These are phyloP conservation scores for Dictyophora rubrovolvata DNA, from an alignment of 768 basidiomycete genomes.

Conservation along the genomic window DNA sequence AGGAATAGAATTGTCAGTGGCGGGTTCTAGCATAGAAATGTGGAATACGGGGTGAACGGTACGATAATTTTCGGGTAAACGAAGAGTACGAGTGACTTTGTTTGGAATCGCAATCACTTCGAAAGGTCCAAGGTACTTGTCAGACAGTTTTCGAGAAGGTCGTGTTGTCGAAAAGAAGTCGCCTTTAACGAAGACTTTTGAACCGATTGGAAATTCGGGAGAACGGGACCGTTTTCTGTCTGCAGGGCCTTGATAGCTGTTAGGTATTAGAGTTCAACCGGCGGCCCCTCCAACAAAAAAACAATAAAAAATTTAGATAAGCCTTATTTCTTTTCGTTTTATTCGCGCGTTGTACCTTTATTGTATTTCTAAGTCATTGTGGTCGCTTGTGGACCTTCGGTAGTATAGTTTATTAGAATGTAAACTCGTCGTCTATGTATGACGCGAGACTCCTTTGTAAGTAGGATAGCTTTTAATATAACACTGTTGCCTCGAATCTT, in stretches of 20 bases:
- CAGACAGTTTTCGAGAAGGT: background rate
- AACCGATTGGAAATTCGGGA: background rate
- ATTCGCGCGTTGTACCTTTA: no score
- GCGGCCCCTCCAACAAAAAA: no score
- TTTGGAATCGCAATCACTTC: background rate
- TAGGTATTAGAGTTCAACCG: no score
- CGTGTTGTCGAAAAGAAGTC: background rate
- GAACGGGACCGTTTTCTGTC: background rate
- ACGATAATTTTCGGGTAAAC: background rate
- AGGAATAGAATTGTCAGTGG: slow-evolving; percentile 11
- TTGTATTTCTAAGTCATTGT: no score
- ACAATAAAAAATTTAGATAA: no score
- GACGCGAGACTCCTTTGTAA: no score
- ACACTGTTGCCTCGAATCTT: no score
- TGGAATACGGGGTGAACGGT: slow-evolving; percentile 17
- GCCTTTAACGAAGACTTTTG: background rate
- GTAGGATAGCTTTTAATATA: no score
- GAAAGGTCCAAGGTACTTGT: background rate
- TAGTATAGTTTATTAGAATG: no score
- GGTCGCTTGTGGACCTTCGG: no score
- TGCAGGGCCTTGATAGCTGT: background rate
- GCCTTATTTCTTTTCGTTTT: no score
- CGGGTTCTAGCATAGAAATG: slow-evolving; percentile 13
- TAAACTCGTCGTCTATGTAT: no score
- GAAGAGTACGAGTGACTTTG: background rate